Evolutionary conservation across 495 filamentous ascomycete species (phyloP), one percentile per base, ranked within the genome.

Genomic region (Trichoderma erinaceum): DNA sequence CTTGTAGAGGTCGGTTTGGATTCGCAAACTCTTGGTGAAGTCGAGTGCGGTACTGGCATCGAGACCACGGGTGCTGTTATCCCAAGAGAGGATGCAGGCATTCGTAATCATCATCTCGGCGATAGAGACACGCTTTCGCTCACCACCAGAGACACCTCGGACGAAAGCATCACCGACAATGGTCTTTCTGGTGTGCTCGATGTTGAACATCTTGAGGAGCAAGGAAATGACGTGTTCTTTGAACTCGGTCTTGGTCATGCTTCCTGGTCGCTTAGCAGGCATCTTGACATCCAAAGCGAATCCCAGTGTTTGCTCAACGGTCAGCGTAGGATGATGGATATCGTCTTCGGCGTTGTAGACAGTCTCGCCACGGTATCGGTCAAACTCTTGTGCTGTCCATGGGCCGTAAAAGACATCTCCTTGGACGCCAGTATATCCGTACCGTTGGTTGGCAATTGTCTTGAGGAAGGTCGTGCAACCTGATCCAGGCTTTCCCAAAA

Each of bases 401-500:
- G 88, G 87, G 0, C 92, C 93, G 72, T 95, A 97, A 1, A 87
- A 76, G 0, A 97, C 90, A 23, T 94, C 89, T 7, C 92, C 93
- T 27, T 87, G 83, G 15, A 96, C 82, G 8, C 81, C 81, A 1
- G 90, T 92, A 71, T 92, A 96, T 46, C 92, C 93, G 71, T 83
- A 85, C 8, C 91, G 83, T 72, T 92, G 89, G 70, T 96, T 96
- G 18, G 89, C 85, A 69, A 97, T 90, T 27, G 88, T 85, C 75
- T 95, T 96, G 25, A 97, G 80, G 71, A 97, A 94, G 0, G 92
- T 92, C 0, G 93, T 93, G 75, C 93, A 97, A 43, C 93, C 93
- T 11, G 88, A 89, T 0, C 93, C 93, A 0, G 93, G 93, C 66
- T 90, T 85, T 13, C 93, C 93, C 23, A 97, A 82, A 12, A 97